These are phyloP conservation scores for Cardamine occulta DNA, from an alignment of 345 rosid genomes.

Conservation along the genomic window DNA sequence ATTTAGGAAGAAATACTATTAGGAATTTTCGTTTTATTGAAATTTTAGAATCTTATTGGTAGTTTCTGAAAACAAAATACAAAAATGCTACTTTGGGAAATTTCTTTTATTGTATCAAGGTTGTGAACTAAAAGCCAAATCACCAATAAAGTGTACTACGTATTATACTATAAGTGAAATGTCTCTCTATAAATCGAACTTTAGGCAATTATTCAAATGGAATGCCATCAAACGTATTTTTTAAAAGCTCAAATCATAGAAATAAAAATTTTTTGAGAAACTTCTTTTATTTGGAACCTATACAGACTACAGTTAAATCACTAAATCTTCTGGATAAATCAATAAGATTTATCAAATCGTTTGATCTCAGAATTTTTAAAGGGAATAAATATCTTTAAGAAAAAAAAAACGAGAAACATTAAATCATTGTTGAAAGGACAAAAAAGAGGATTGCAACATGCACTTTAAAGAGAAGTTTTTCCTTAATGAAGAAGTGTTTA, in stretches of 20 bases:
- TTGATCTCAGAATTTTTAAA: not conserved
- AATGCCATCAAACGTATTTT: not conserved
- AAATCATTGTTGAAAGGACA: constrained; percentile 32
- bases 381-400: not conserved
- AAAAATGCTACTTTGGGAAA: not conserved
- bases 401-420: constrained; percentile 12
- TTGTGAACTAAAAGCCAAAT: constrained; percentile 11
- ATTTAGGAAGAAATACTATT: not conserved
- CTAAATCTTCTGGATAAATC: not conserved
- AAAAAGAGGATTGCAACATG: constrained; percentile 26
- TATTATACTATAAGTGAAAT: not conserved
- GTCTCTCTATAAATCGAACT: not conserved
- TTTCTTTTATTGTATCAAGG: not conserved
- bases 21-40: not conserved
- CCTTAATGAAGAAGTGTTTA: constrained; percentile 44
- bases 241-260: not conserved
- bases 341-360: not conserved
- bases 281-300: not conserved
- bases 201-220: not conserved
- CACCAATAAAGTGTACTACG: not conserved
- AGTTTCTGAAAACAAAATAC: not conserved
- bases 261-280: not conserved
- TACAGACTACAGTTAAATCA: not conserved
- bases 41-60: not conserved
- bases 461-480: constrained; percentile 20